phyloP scores from a whole-genome alignment of 495 filamentous ascomycete species.

The Pyrenula aspistea region DNA sequence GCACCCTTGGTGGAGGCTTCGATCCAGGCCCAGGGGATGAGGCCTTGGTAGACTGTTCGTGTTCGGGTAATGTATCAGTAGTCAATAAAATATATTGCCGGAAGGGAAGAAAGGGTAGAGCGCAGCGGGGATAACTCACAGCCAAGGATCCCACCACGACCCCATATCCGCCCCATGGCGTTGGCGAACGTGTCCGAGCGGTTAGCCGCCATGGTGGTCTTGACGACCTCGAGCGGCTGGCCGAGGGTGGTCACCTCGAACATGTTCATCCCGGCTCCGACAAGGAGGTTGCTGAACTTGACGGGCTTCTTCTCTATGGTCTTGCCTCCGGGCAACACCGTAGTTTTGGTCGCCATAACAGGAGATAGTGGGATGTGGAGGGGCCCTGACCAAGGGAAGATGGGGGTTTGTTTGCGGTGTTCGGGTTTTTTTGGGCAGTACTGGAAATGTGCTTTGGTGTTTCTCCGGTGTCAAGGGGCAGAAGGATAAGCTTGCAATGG shows the following conservation, averaged over 20 bases:
- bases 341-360: constrained; percentile 38
- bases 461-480: too few relatives aligned
- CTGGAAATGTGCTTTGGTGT: background rate
- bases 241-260: constrained; percentile 89
- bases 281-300: constrained; percentile 97
- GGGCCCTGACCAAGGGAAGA: constrained; percentile 91
- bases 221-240: constrained; percentile 95
- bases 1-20: constrained; percentile 99
- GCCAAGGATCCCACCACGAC: constrained; percentile 84
- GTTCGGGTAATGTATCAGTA: background rate
- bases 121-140: constrained; percentile 58
- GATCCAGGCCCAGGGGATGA: constrained; percentile 99
- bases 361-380: constrained; percentile 35
- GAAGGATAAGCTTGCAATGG: too few relatives aligned
- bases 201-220: constrained; percentile 99
- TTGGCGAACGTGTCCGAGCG: constrained; percentile 74
- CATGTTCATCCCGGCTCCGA: constrained; percentile 94
- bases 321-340: constrained; percentile 29
- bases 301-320: constrained; percentile 96
- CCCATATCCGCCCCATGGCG: constrained; percentile 80
- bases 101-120: background rate
- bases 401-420: constrained; percentile 63
- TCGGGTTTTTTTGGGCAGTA: background rate
- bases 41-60: constrained; percentile 85
- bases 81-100: too few relatives aligned